Conservation (phyloP, 352 stramenopile genomes). For the Globisporangium orthogonon region DNA sequence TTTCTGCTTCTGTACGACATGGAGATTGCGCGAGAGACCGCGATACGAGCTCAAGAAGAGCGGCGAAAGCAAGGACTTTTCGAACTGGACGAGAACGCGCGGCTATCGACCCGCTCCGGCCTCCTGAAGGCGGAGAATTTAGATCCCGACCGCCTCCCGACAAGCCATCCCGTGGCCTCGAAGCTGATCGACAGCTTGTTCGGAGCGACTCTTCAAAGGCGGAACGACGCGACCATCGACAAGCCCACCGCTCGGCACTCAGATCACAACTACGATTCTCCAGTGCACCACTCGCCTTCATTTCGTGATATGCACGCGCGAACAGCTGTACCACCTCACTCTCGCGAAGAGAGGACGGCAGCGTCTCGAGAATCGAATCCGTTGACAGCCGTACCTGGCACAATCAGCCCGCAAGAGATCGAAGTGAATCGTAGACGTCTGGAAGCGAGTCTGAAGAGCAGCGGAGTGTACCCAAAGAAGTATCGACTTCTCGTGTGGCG, state of each 20-base stretch:
- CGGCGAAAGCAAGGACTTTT: slow-evolving; percentile 35
- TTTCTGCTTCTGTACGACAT: slow-evolving; percentile 78
- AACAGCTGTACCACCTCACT: background rate
- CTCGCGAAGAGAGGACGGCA: background rate
- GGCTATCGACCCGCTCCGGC: slow-evolving; percentile 34
- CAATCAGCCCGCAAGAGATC: slow-evolving; percentile 25
- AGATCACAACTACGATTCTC: background rate
- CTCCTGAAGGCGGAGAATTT: slow-evolving; percentile 9
- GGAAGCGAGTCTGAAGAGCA: slow-evolving; percentile 53
- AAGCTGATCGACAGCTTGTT: slow-evolving; percentile 77
- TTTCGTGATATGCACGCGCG: background rate
- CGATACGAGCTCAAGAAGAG: slow-evolving; percentile 24
- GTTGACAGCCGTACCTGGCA: slow-evolving; percentile 1
- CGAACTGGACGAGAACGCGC: slow-evolving; percentile 33
- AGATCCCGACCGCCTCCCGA: background rate
- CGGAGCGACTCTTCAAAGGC: slow-evolving; percentile 25
- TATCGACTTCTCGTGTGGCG: slow-evolving; percentile 83
- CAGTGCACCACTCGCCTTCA: background rate
- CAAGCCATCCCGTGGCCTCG: slow-evolving; percentile 37
- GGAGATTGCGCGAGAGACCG: slow-evolving; percentile 65
- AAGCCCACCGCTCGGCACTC: background rate
- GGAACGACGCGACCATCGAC: background rate
- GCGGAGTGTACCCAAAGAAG: slow-evolving; percentile 72
- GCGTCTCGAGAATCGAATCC: background rate
- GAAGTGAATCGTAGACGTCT: slow-evolving; percentile 60